These are phyloP conservation scores for Umbelopsis isabellina DNA, from an alignment of 192 early-diverging fungal genomes.

Conservation along the genomic window DNA sequence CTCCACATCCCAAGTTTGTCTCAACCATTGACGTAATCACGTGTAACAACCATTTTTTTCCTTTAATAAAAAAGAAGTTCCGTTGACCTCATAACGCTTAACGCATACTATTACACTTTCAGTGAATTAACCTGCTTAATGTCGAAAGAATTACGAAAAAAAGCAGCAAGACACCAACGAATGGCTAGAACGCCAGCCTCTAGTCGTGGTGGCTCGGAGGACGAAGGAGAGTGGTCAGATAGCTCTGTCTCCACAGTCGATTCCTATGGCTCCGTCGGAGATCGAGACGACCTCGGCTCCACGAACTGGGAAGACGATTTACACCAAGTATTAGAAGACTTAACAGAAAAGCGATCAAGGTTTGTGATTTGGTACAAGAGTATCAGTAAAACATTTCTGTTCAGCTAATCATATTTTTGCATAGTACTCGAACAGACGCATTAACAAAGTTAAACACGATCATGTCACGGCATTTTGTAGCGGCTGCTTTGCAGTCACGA, in stretches of 20 bases:
- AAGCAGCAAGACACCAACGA: slow-evolving; percentile 18
- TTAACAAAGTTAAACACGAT: slow-evolving; percentile 49
- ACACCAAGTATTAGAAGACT: slow-evolving; percentile 53
- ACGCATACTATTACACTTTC: too few species aligned
- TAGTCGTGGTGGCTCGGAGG: slow-evolving; percentile 12
- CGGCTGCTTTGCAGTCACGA: slow-evolving; percentile 52
- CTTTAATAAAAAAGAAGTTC: too few species aligned
- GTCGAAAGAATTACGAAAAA: slow-evolving; percentile 21
- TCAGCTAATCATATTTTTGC: not conserved
- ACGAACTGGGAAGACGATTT: slow-evolving; percentile 47
- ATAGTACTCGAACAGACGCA: slow-evolving; percentile 62
- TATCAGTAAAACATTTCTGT: not conserved
- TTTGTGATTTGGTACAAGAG: slow-evolving; percentile 20
- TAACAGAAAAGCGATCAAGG: slow-evolving; percentile 57
- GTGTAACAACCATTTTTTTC: too few species aligned
- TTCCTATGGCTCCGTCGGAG: slow-evolving; percentile 18
- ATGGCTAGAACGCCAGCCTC: slow-evolving; percentile 15
- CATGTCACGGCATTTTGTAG: slow-evolving; percentile 57
- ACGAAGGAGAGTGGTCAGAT: slow-evolving; percentile 18
- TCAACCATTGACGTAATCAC: too few species aligned
- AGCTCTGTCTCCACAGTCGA: slow-evolving; percentile 1
- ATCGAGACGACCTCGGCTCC: slow-evolving; percentile 10
- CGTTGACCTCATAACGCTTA: too few species aligned
- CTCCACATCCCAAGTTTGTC: too few species aligned
- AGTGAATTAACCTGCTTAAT: not conserved